These are phyloP conservation scores for Liquidambar formosana DNA, from an alignment of 164 flowering plant species.

Conservation along the genomic window DNA sequence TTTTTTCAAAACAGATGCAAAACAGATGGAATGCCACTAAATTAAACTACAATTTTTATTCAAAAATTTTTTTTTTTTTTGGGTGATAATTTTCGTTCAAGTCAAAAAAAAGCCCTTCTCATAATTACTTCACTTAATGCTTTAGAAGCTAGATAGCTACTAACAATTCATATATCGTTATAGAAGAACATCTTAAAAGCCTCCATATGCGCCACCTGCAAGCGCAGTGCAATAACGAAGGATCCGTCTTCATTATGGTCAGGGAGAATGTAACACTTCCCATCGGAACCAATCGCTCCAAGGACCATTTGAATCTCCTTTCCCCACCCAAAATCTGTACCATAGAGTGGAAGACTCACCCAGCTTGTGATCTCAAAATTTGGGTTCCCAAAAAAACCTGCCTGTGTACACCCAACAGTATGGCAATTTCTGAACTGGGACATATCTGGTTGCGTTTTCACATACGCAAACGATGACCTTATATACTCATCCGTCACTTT, in stretches of 20 bases:
- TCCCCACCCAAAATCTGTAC: constrained; percentile 57
- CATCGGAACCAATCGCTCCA: constrained; percentile 32
- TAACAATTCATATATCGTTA: constrained; percentile 17
- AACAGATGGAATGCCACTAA: no score
- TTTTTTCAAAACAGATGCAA: no score
- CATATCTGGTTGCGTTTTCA: constrained; percentile 16
- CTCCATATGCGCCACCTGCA: constrained; percentile 40
- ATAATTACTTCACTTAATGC: no score
- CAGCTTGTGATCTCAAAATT: constrained; percentile 35
- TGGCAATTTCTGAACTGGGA: neutral
- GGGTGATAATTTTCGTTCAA: no score
- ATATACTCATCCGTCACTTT: constrained; percentile 22
- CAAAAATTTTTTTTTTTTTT: no score
- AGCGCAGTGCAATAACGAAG: constrained; percentile 25
- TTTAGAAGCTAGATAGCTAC: no score
- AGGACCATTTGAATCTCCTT: constrained; percentile 45
- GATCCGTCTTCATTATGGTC: constrained; percentile 42
- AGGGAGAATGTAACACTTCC: constrained; percentile 35
- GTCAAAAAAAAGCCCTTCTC: no score
- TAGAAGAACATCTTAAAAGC: constrained; percentile 42
- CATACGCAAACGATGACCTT: constrained; percentile 3
- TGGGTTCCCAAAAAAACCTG: constrained; percentile 30
- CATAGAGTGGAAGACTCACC: constrained; percentile 29
- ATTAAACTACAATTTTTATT: no score
- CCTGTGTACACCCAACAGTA: neutral